Conservation (phyloP, 768 basidiomycete genomes). For the Mycena pura region DNA sequence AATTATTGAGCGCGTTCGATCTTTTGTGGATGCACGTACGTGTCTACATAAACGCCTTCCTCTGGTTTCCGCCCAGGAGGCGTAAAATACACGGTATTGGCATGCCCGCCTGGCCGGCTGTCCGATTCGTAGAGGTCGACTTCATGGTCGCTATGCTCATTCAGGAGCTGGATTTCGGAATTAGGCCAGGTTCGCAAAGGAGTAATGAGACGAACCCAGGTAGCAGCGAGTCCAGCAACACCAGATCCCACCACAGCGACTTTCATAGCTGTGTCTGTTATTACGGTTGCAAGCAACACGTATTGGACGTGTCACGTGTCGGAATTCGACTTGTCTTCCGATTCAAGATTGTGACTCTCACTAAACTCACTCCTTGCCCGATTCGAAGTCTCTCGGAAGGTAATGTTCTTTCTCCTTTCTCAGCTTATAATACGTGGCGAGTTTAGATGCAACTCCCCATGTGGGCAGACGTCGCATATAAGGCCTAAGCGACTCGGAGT, state of each 20-base stretch:
- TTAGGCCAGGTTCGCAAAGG: neutral
- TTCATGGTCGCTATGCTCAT: constrained; percentile 75
- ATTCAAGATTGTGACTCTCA: no score
- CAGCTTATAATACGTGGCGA: no score
- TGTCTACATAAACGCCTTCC: constrained; percentile 65
- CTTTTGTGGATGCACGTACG: constrained; percentile 50
- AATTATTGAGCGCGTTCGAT: neutral
- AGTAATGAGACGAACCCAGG: constrained; percentile 59
- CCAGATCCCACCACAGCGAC: constrained; percentile 81
- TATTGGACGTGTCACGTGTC: no score
- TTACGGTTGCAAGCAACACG: no score
- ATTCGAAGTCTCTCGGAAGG: no score
- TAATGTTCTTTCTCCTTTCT: no score
- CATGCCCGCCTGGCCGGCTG: constrained; percentile 73
- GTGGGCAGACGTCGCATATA: no score
- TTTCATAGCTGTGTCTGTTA: no score
- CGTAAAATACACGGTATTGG: constrained; percentile 70
- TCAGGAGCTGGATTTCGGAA: constrained; percentile 59
- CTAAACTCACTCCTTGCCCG: no score
- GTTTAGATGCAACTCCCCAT: no score
- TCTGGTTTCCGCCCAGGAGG: constrained; percentile 41
- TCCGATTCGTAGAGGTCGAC: constrained; percentile 80
- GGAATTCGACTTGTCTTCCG: no score
- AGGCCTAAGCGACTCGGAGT: no score
- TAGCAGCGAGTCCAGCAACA: constrained; percentile 78